Conservation (phyloP, 768 basidiomycete species). For the Bullera alba region DNA sequence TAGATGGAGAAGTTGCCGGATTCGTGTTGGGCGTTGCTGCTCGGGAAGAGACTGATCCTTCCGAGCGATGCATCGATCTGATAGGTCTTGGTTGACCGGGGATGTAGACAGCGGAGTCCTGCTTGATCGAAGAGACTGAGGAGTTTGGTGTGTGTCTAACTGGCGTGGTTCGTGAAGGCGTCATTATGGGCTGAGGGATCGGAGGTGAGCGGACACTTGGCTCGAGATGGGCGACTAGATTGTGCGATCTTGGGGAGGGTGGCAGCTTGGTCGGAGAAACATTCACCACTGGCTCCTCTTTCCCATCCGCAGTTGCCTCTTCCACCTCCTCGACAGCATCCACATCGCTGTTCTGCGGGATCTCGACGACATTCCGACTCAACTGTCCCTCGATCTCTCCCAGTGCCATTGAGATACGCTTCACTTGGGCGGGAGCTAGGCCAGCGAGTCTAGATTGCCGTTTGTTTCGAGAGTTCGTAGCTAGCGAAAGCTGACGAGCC, state of each 20-base stretch:
- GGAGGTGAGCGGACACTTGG: not conserved
- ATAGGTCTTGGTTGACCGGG: constrained; percentile 38
- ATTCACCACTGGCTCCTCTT: not conserved
- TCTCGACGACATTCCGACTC: too few relatives aligned
- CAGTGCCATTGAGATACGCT: constrained; percentile 34
- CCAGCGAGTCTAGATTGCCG: constrained; percentile 22
- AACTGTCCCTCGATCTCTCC: constrained; percentile 21
- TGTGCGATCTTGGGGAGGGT: constrained; percentile 25
- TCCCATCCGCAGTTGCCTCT: constrained; percentile 1
- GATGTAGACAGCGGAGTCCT: constrained; percentile 19
- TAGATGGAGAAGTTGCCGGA: constrained; percentile 1
- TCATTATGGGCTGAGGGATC: constrained; percentile 16
- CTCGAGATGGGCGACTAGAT: constrained; percentile 26
- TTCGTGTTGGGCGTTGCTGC: constrained; percentile 19
- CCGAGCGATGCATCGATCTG: constrained; percentile 21
- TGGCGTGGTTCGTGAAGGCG: constrained; percentile 23
- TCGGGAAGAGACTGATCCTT: constrained; percentile 24
- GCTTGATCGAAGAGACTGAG: constrained; percentile 10
- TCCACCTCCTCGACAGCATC: constrained; percentile 22
- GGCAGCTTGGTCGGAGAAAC: constrained; percentile 16
- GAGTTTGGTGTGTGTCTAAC: constrained; percentile 16
- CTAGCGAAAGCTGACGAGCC: constrained; percentile 3
- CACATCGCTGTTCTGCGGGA: too few relatives aligned
- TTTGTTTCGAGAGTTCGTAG: constrained; percentile 3
- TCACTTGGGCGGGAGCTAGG: constrained; percentile 33